These are phyloP conservation scores for Scedosporium boydii DNA, from an alignment of 2,329 filamentous ascomycete species.

Conservation along the genomic window DNA sequence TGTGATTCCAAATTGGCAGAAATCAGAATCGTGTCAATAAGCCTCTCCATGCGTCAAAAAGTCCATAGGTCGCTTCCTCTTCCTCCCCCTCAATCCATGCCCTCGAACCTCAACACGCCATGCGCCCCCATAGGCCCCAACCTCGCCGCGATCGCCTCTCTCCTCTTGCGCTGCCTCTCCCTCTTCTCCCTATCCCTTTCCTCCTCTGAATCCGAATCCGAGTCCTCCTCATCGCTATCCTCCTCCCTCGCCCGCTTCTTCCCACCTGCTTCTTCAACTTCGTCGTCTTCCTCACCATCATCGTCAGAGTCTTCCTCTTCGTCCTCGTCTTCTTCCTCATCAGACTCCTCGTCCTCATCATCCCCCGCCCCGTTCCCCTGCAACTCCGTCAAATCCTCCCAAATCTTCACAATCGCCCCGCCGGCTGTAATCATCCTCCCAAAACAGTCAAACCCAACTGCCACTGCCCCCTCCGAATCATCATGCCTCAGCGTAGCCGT, in stretches of 20 bases:
- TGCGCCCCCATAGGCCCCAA: conserved; percentile 41
- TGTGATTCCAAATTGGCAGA: background rate
- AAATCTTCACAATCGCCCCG: conserved; percentile 78
- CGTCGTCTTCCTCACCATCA: conserved; percentile 26
- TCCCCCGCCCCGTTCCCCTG: conserved; percentile 34
- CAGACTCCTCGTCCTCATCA: conserved; percentile 36
- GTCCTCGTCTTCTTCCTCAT: conserved; percentile 35
- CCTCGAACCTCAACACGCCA: conserved; percentile 40
- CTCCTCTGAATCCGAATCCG: conserved; percentile 28
- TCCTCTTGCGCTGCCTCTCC: conserved; percentile 5
- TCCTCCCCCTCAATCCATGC: conserved; percentile 27
- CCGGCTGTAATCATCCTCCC: conserved; percentile 86
- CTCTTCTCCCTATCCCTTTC: conserved; percentile 3
- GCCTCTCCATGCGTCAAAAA: no score
- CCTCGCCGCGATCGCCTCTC: conserved; percentile 25
- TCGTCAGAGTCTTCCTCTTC: conserved; percentile 33
- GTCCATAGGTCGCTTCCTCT: background rate
- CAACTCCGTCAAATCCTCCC: conserved; percentile 66
- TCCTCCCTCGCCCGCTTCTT: conserved; percentile 32
- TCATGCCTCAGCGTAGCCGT: conserved; percentile 61
- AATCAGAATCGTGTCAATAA: no score
- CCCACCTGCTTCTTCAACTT: conserved; percentile 29
- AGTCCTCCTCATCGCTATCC: conserved; percentile 30
- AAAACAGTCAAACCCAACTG: conserved; percentile 72
- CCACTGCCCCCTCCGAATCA: conserved; percentile 77